Evolutionary conservation across 176 grass and related monocot genomes (phyloP).

Genomic region (Saccharum spontaneum): DNA sequence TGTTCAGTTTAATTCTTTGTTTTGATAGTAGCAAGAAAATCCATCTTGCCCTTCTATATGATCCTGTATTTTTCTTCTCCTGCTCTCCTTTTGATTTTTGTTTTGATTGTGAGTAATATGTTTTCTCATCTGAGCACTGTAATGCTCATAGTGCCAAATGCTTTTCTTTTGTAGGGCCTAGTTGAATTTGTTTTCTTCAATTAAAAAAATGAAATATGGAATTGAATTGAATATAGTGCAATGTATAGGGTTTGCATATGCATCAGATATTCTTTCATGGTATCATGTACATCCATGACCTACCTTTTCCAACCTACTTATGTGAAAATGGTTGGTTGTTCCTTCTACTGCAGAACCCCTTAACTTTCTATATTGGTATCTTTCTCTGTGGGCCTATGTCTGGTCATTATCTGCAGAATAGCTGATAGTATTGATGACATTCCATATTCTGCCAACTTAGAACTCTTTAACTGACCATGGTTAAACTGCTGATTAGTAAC

Average conservation of each 20-base stretch:
- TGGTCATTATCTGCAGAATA: neutral
- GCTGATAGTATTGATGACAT: slow-evolving; percentile 12
- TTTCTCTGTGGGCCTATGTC: neutral
- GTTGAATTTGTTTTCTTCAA: neutral
- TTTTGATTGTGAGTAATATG: neutral
- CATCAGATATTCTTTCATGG: neutral
- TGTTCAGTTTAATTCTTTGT: neutral
- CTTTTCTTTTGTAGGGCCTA: neutral
- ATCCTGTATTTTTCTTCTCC: neutral
- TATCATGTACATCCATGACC: neutral
- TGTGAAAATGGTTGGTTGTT: neutral
- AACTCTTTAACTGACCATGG: slow-evolving; percentile 16
- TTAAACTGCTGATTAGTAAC: slow-evolving; percentile 4
- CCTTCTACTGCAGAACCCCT: neutral
- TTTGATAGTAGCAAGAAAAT: slow-evolving; percentile 21
- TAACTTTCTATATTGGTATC: neutral
- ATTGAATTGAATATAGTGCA: neutral
- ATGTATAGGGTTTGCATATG: neutral
- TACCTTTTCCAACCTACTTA: slow-evolving; percentile 10
- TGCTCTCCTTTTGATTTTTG: neutral
- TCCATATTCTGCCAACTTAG: neutral
- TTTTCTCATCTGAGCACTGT: neutral
- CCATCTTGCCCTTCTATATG: neutral
- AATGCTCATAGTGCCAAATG: neutral
- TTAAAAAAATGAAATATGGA: neutral